Evolutionary conservation across 202 grass and related monocot species (phyloP).

Genomic region (Zoysia matrella): DNA sequence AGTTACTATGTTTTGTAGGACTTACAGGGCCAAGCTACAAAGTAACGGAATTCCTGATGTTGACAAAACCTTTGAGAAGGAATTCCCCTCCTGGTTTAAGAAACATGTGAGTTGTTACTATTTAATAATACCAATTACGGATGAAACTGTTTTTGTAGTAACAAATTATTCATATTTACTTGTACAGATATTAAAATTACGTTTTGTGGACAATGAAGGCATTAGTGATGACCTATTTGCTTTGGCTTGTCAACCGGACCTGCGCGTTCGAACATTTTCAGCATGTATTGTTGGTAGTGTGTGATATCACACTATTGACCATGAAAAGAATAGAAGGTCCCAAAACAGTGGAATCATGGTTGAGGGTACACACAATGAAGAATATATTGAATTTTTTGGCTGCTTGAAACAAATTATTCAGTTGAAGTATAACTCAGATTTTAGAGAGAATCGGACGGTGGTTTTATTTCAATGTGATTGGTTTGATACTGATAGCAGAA

Average conservation of each 20-base stretch:
- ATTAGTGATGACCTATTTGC: not conserved
- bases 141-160: too few relatives aligned
- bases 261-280: not conserved
- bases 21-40: not conserved
- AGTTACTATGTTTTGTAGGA: too few relatives aligned
- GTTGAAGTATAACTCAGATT: too few relatives aligned
- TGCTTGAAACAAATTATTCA: too few relatives aligned
- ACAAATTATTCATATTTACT: not conserved
- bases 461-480: too few relatives aligned
- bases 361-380: too few relatives aligned
- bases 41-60: not conserved
- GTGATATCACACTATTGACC: not conserved
- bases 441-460: too few relatives aligned
- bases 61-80: not conserved
- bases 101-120: conserved; percentile 1
- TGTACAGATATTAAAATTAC: not conserved
- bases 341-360: too few relatives aligned
- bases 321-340: not conserved
- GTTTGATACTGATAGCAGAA: too few relatives aligned
- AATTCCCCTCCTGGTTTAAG: not conserved
- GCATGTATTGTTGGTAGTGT: conserved; percentile 13
- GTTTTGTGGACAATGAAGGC: not conserved
- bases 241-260: not conserved
- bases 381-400: too few relatives aligned
- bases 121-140: too few relatives aligned